Base-by-base conservation (phyloP, 495 filamentous ascomycete species). In the Aspergillus sparsus region DNA sequence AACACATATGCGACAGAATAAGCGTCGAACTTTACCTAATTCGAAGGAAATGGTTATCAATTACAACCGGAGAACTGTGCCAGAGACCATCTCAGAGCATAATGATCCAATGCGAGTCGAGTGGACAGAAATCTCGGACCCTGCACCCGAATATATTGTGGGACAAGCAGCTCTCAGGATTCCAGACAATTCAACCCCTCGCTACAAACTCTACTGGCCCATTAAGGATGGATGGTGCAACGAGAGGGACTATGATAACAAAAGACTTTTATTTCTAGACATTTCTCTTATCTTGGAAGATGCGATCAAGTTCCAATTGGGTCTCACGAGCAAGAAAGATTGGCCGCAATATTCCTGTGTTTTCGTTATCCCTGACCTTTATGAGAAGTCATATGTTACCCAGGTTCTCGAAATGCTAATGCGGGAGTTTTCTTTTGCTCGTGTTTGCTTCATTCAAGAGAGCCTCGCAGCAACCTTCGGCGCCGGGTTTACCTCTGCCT, bases 11-110 rank as follows among this genome's bases (percentile, higher is more conserved):
- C 88, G 93, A 53, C 80, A 83, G 58, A 96, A 96, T 77, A 97
- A 97, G 78, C 86, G 89, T 53, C 87, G 93, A 62, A 91, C 97
- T 13, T 77, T 98, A 18, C 94, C 95, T 18, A 98, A 97, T 73
- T 95, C 93, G 0, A 96, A 96, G 68, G 94, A 98, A 61, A 78
- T 96, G 62, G 92, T 95, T 3, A 82, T 93, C 55, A 97, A 95
- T 69, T 97, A 87, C 76, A 98, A 98, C 70, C 83, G 89, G 39
- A 83, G 89, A 39, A 89, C 84, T 0, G 82, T 85, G 15, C 87
- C 92, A 7, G 93, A 97, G 61, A 84, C 81, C 27, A 98, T 98
- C 45, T 85, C 88, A 3, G 90, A 93, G 65, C 94, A 98, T 71
- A 98, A 97, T 65, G 94, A 98, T 66, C 88, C 92, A 0, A 76